Evolutionary conservation across 1,139 yeast genomes (phyloP).

Genomic region (Suhomyces wounanorum): DNA sequence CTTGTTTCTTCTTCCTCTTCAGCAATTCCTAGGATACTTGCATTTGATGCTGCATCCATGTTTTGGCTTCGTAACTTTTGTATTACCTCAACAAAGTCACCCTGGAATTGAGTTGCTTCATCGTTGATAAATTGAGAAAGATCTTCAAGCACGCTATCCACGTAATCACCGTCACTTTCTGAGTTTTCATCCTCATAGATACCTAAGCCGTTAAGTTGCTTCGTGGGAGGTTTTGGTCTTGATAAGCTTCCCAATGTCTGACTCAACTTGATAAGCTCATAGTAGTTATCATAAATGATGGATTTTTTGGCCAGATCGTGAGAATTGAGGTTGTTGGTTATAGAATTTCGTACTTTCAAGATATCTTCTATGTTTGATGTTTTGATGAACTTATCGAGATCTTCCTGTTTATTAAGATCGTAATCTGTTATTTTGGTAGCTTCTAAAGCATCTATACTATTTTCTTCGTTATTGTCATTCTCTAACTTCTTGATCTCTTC

Average conservation of each 20-base stretch:
- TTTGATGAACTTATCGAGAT: constrained; percentile 21
- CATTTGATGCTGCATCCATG: constrained; percentile 21
- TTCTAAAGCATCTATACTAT: neutral
- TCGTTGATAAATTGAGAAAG: constrained; percentile 28
- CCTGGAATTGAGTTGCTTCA: constrained; percentile 25
- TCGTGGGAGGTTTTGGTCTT: constrained; percentile 19
- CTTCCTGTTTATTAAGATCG: constrained; percentile 26
- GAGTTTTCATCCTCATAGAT: constrained; percentile 9
- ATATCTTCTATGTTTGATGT: constrained; percentile 33
- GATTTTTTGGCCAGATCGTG: constrained; percentile 48
- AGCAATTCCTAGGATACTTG: constrained; percentile 26
- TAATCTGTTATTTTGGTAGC: neutral
- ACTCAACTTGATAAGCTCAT: constrained; percentile 46
- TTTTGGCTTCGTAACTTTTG: constrained; percentile 20
- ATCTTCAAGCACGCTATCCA: constrained; percentile 31
- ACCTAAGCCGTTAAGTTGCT: constrained; percentile 12
- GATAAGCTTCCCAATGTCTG: constrained; percentile 37
- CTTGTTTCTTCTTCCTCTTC: constrained; percentile 5
- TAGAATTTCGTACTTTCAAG: constrained; percentile 36
- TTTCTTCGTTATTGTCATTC: constrained; percentile 7
- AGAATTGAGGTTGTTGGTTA: constrained; percentile 35
- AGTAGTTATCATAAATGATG: constrained; percentile 50
- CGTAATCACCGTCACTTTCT: constrained; percentile 14
- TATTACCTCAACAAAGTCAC: constrained; percentile 33
- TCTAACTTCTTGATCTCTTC: constrained; percentile 8